Evolutionary conservation across 1,284 basidiomycete genomes (phyloP).

Genomic region (Rugosomyces carneus): DNA sequence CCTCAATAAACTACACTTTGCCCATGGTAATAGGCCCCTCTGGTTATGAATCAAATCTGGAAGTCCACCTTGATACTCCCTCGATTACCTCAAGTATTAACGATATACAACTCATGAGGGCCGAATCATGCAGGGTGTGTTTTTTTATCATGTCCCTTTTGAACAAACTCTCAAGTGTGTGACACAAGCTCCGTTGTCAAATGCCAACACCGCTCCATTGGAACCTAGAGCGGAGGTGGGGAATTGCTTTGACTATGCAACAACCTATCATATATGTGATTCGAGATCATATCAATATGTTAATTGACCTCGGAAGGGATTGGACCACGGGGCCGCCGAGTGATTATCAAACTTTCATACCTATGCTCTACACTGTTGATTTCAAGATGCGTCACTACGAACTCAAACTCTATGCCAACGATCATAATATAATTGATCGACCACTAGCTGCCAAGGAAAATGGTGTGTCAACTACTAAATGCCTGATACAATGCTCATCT

Average conservation of each 20-base stretch:
- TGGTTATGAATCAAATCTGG: constrained; percentile 75
- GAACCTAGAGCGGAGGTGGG: constrained; percentile 75
- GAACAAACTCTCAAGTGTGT: not conserved
- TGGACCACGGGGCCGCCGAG: constrained; percentile 79
- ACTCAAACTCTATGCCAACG: constrained; percentile 83
- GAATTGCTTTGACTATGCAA: constrained; percentile 62
- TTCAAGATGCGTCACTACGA: constrained; percentile 71
- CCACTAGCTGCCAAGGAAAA: constrained; percentile 76
- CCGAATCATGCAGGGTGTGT: constrained; percentile 70
- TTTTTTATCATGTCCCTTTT: not conserved
- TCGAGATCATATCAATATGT: constrained; percentile 89
- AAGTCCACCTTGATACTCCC: constrained; percentile 80
- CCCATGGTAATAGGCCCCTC: constrained; percentile 68
- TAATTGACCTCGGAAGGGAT: constrained; percentile 84
- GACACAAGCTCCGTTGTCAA: constrained; percentile 51
- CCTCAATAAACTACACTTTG: constrained; percentile 77
- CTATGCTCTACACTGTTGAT: constrained; percentile 70
- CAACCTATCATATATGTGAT: constrained; percentile 73
- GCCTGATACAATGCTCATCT: not conserved
- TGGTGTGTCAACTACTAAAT: constrained; percentile 36
- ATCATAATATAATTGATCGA: constrained; percentile 92
- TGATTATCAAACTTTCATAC: constrained; percentile 78
- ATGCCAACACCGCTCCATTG: constrained; percentile 61
- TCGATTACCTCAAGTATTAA: constrained; percentile 80
- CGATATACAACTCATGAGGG: constrained; percentile 69